Evolutionary conservation across 805 yeast genomes (phyloP), one percentile per base, ranked within the genome.

Genomic region (Ascoidea rubescens): DNA sequence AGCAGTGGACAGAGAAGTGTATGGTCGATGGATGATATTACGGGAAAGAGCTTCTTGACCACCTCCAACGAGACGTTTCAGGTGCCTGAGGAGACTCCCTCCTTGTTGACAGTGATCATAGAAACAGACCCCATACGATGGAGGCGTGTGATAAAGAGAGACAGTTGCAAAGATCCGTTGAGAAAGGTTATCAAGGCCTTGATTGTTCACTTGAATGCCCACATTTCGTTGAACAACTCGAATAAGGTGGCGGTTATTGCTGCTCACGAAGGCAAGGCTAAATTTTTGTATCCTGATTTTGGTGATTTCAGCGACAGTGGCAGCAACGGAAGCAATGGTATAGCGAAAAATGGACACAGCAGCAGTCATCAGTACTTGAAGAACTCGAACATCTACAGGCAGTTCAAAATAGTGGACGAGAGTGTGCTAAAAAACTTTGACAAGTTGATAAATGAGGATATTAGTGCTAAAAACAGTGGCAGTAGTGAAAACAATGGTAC

Each of bases 231-330:
- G 50, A 87, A 87, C 65, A 86, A 85, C 58, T 79, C 89, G 44
- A 93, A 93, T 64, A 78, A 78, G 60, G 95, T 91, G 7, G 84
- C 93, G 2, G 78, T 91, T 14, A 77, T 90, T 45, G 84, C 87
- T 1, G 82, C 87, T 21, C 84, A 87, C 57, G 77, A 87, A 1
- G 66, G 69, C 12, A 87, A 91, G 0, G 80, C 95, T 0, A 69
- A 71, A 57, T 78, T 84, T 57, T 62, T 91, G 28, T 87, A 81
- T 60, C 98, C 98, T 0, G 56, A 57, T 44, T 55, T 60, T 48
- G 28, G 28, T 21, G 57, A 60, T 16, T 49, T 59, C 12, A 47
- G 50, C 46, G 59, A 52, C 5, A 51, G n/a, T 21, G 50, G 21
- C 4, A 17, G 4, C 2, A 48, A 31, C 8, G 49, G 30, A 5